Evolutionary conservation across 768 basidiomycete genomes (phyloP).

Genomic region (Lactifluus piperatus): DNA sequence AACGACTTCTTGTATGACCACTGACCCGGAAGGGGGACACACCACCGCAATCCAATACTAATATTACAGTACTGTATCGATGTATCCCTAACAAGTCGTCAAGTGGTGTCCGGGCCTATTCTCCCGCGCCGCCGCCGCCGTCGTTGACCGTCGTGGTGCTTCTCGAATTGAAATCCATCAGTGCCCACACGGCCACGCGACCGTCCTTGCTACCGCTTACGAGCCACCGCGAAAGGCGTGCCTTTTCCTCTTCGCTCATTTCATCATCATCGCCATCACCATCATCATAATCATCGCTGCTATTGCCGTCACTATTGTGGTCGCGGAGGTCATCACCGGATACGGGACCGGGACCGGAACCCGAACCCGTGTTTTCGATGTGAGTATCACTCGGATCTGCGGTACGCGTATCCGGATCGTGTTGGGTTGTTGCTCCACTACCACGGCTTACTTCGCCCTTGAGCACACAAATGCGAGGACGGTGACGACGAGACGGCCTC

Average conservation of each 20-base stretch:
- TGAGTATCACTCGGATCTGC: neutral
- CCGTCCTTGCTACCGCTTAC: slow-evolving; percentile 20
- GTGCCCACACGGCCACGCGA: slow-evolving; percentile 16
- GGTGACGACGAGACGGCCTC: neutral
- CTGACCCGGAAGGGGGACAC: too few relatives aligned
- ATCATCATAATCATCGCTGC: neutral
- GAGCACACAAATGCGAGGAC: neutral
- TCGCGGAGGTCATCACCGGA: too few relatives aligned
- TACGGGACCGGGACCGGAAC: neutral
- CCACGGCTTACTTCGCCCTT: too few relatives aligned
- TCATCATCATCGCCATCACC: slow-evolving; percentile 5
- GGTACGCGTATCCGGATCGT: neutral
- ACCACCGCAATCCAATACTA: too few relatives aligned
- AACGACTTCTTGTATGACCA: too few relatives aligned
- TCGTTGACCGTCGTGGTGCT: too few relatives aligned
- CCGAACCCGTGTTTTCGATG: too few relatives aligned
- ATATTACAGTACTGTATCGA: too few relatives aligned
- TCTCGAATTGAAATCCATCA: slow-evolving; percentile 13
- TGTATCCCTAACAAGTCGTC: too few relatives aligned
- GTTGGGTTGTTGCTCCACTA: too few relatives aligned
- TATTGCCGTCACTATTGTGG: neutral
- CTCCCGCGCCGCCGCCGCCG: neutral
- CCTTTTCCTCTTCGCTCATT: slow-evolving; percentile 15
- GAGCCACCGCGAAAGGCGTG: slow-evolving; percentile 13
- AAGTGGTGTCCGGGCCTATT: too few relatives aligned